These are phyloP conservation scores for Candida labiduridarum DNA, from an alignment of 1,139 yeast genomes.

Conservation along the genomic window DNA sequence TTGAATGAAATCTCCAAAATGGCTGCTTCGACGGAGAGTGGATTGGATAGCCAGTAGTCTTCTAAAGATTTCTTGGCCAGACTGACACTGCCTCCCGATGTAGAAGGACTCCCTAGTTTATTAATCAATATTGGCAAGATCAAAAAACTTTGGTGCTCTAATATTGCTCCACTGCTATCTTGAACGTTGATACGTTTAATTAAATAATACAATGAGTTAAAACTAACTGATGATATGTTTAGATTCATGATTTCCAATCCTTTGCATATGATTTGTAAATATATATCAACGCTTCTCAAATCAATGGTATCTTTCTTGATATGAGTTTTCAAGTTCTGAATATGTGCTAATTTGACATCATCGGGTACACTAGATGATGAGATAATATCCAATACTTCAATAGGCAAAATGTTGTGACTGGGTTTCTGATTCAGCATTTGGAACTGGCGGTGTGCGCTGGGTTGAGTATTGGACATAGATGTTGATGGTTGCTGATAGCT, in stretches of 20 bases:
- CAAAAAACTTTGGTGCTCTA: slow-evolving; percentile 50
- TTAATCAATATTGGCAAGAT: slow-evolving; percentile 62
- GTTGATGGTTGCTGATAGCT: neutral
- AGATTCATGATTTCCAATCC: slow-evolving; percentile 46
- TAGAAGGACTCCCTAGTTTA: slow-evolving; percentile 47
- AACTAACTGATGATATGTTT: slow-evolving; percentile 51
- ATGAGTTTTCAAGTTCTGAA: slow-evolving; percentile 62
- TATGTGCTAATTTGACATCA: slow-evolving; percentile 36
- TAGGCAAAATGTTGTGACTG: slow-evolving; percentile 10
- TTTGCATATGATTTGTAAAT: slow-evolving; percentile 57
- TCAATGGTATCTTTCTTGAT: slow-evolving; percentile 70
- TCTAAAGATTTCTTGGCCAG: slow-evolving; percentile 58
- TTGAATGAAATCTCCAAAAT: slow-evolving; percentile 55
- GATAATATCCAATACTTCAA: slow-evolving; percentile 26
- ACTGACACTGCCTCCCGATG: slow-evolving; percentile 23
- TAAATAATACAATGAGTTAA: slow-evolving; percentile 73
- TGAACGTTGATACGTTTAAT: slow-evolving; percentile 79
- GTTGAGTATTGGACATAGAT: neutral
- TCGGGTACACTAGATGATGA: slow-evolving; percentile 21
- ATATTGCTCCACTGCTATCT: slow-evolving; percentile 48
- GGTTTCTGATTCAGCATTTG: neutral
- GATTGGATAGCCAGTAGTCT: slow-evolving; percentile 69
- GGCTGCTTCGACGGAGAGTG: slow-evolving; percentile 53
- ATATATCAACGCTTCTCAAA: slow-evolving; percentile 51
- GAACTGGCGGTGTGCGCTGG: neutral